Evolutionary conservation across 2,329 filamentous ascomycete species (phyloP), one percentile per base, ranked within the genome.

Genomic region (Fusarium chaquense): DNA sequence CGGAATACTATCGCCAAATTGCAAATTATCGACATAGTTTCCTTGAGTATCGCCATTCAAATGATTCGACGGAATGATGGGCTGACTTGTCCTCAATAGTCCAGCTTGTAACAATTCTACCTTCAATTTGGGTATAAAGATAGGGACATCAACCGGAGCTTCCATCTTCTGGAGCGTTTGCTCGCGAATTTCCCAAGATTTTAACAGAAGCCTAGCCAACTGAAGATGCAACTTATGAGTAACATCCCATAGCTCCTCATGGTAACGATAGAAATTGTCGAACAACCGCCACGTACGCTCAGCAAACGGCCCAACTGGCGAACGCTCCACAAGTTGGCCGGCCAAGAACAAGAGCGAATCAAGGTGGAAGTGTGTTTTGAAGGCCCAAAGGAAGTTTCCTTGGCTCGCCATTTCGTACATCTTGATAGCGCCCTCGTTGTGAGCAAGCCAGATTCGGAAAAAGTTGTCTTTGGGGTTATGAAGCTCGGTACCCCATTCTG

Each of bases 401-500:
- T 41, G 36, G 3, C 41, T 3, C 3, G 45, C 26, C 7, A 35
- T 16, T 2, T 59, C 40, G 35, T 58, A 57, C 4, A 65, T 22
- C 2, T 24, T 22, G 0, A 46, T 15, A 1, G 32, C 24, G 2
- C 28, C 38, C 24, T 65, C 62, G 6, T 65, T 40, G 6, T 65
- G 62, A 2, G 52, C 11, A 1, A 65, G 10, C 62, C 62, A 65
- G 11, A 65, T 59, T 1, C 62, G 33, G 1, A 40, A 65, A 6
- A 65, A 65, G 12, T 65, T 65, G 5, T 65, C 62, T 2, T 51
- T 46, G 3, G 33, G 32, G 2, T 40, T 65, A 0, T 51, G 33
- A 0, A 64, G 45, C 32, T 64, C 62, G 1, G 28, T 59, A 0
- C 60, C 62, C 62, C 62, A 64, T 26, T 64, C 62, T 6, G 62